These are phyloP conservation scores for Stephania yunnanensis DNA, from an alignment of 164 flowering plant genomes.

Conservation along the genomic window DNA sequence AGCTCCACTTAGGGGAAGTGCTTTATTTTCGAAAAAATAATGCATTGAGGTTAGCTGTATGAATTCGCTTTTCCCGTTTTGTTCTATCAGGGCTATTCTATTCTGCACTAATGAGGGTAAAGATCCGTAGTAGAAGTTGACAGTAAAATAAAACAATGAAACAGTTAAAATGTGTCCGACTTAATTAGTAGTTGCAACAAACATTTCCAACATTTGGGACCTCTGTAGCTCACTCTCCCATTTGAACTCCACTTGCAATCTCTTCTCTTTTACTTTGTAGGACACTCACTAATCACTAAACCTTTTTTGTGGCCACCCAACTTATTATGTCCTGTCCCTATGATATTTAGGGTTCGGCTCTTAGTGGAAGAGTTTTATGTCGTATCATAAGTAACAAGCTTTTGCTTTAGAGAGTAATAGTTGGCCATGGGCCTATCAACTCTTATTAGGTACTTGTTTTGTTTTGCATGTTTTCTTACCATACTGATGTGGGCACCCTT, in stretches of 20 bases:
- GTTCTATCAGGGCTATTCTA: too few species aligned
- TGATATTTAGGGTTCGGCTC: background rate
- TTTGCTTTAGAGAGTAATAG: background rate
- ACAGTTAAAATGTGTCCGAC: background rate
- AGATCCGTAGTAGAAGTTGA: background rate
- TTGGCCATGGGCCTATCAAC: too few species aligned
- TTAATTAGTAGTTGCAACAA: background rate
- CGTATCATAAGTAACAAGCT: background rate
- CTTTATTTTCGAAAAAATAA: too few species aligned
- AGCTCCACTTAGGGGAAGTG: background rate
- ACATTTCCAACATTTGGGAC: constrained; percentile 5
- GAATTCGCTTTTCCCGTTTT: too few species aligned
- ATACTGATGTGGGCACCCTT: background rate
- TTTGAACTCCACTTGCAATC: background rate
- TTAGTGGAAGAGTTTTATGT: background rate
- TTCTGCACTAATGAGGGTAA: background rate
- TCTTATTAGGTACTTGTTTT: too few species aligned
- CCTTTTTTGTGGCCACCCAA: background rate
- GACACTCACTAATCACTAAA: constrained; percentile 3
- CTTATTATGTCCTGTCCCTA: constrained; percentile 1
- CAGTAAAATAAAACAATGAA: background rate
- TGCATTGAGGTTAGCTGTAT: too few species aligned
- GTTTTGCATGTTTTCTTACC: too few species aligned
- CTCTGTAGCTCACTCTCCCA: background rate
- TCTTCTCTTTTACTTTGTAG: constrained; percentile 6